Evolutionary conservation across 192 early-diverging fungal genomes (phyloP).

Genomic region (Radiomyces spectabilis): DNA sequence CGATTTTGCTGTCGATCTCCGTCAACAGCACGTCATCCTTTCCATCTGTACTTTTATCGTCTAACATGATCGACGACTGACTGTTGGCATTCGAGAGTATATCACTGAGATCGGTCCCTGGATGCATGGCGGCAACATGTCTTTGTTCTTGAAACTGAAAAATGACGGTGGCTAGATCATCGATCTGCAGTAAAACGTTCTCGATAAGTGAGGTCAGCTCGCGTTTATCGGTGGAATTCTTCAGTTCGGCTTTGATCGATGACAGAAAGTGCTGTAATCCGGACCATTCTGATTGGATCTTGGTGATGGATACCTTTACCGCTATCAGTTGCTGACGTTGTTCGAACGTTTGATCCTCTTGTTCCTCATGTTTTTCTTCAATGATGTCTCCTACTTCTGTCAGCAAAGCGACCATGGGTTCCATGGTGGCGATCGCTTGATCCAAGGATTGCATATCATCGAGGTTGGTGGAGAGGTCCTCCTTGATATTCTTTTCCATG

Average conservation of each 20-base stretch:
- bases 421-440: slow-evolving; percentile 30
- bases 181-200: slow-evolving; percentile 22
- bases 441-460: slow-evolving; percentile 30
- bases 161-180: slow-evolving; percentile 23
- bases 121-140: slow-evolving; percentile 6
- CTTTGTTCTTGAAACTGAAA: slow-evolving; percentile 32
- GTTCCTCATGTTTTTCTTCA: neutral
- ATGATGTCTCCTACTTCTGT: neutral
- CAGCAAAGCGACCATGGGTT: slow-evolving; percentile 38
- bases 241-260: slow-evolving; percentile 13
- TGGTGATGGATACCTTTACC: slow-evolving; percentile 13
- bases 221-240: neutral
- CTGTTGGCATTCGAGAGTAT: too few relatives aligned
- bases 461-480: slow-evolving; percentile 22
- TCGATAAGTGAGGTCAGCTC: slow-evolving; percentile 13
- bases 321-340: too few relatives aligned
- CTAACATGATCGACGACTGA: too few relatives aligned
- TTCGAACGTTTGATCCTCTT: neutral
- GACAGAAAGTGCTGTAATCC: slow-evolving; percentile 46
- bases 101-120: too few relatives aligned
- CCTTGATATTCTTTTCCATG: slow-evolving; percentile 37
- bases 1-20: slow-evolving; percentile 41
- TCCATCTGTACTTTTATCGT: too few relatives aligned
- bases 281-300: slow-evolving; percentile 47
- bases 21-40: slow-evolving; percentile 20